Evolutionary conservation across 179 eudicot genomes (phyloP).

Genomic region (Spergularia azorica): DNA sequence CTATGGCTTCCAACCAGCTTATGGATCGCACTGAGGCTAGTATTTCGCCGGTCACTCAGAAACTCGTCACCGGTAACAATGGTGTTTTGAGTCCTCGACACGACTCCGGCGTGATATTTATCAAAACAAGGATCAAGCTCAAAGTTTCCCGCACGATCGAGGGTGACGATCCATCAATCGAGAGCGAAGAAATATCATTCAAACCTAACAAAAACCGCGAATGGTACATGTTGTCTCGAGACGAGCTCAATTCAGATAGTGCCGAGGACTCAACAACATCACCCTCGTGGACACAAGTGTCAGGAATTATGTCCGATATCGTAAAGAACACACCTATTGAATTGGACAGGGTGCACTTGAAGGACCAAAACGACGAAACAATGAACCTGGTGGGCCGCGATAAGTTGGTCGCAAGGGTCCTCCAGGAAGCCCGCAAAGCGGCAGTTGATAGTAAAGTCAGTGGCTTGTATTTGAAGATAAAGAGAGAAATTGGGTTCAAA

Average conservation of each 20-base stretch:
- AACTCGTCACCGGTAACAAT: not conserved
- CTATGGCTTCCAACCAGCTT: too few species aligned
- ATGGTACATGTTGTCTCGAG: not conserved
- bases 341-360: not conserved
- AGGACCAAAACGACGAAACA: not conserved
- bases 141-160: not conserved
- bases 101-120: not conserved
- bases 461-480: not conserved
- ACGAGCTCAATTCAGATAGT: not conserved
- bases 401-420: not conserved
- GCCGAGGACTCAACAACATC: not conserved
- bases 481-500: not conserved
- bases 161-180: not conserved
- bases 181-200: not conserved
- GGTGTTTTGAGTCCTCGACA: not conserved
- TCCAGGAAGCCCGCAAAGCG: not conserved
- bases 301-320: not conserved
- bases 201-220: not conserved
- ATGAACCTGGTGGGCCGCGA: not conserved
- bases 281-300: not conserved
- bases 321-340: not conserved
- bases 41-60: not conserved
- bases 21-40: not conserved
- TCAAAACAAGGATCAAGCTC: slow-evolving; percentile 9
- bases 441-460: not conserved